Evolutionary conservation across 2,329 filamentous ascomycete genomes (phyloP), one percentile per base, ranked within the genome.

Genomic region (Rhynchosporium graminicola): DNA sequence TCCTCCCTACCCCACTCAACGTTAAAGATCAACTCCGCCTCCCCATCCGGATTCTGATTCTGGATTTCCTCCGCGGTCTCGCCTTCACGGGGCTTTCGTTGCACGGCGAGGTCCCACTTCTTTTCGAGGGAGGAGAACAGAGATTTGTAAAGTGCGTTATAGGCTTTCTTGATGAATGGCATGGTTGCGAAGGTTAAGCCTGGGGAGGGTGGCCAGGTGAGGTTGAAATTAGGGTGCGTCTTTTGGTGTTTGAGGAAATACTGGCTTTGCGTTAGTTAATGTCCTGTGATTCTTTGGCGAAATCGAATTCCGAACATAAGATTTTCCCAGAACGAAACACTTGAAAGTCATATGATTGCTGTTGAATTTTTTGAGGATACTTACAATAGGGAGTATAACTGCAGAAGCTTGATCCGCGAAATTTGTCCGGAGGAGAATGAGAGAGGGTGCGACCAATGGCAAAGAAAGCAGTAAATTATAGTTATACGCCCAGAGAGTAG

Each of bases 401-500:
- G 75, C 63, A 60, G 73, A 73, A 3, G 66, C 59, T 47, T 64
- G 64, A 55, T 91, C 88, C 36, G 84, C 83, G 54, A 88, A 79
- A 2, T 79, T 81, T 31, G 87, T 86, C 40, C 89, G 80, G 26
- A 87, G 87, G n/a, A 89, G 80, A 10, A 92, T 80, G 8, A 93
- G 79, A 1, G 85, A 80, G 10, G 88, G 80, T 0, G 86, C 88
- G 62, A 93, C 89, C 6, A 90, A 77, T 1, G 88, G 86, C 3
- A 91, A 74, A 1, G 87, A 87, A 33, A 88, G 68, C 62, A 68
- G 70, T 7, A 69, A 45, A 20, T 31, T 42, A 20, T 58, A 58
- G 26, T 58, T 58, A 12, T 38, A 15, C 42, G 31, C 45, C 13
- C 20, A 15, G 33, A 58, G 56, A 13, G 58, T 45, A 9, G 55